Evolutionary conservation across 148 eudicot genomes (phyloP).

Genomic region (Silene uniflora): DNA sequence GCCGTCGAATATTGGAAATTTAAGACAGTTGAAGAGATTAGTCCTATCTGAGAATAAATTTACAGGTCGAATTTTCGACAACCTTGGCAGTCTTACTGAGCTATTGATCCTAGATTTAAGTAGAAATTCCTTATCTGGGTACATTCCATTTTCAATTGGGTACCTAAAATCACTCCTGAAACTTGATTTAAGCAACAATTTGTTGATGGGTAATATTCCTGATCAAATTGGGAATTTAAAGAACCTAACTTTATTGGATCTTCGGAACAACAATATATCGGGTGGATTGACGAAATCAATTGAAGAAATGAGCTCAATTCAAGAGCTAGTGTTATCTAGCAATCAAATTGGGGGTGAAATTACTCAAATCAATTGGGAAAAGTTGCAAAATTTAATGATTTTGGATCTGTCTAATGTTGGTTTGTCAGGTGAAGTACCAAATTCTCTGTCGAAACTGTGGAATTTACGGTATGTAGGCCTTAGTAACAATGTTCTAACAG

Average conservation of each 20-base stretch:
- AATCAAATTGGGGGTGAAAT: slow-evolving; percentile 75
- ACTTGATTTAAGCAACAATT: slow-evolving; percentile 80
- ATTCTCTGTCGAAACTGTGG: slow-evolving; percentile 43
- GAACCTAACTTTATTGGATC: slow-evolving; percentile 66
- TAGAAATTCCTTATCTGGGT: slow-evolving; percentile 65
- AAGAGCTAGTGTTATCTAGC: slow-evolving; percentile 65
- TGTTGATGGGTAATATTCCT: slow-evolving; percentile 56
- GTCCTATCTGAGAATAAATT: slow-evolving; percentile 55
- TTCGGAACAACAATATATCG: slow-evolving; percentile 58
- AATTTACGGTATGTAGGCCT: slow-evolving; percentile 71
- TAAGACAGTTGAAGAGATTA: slow-evolving; percentile 51
- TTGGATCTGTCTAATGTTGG: slow-evolving; percentile 61
- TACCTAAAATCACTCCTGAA: slow-evolving; percentile 58
- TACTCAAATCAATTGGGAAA: slow-evolving; percentile 47
- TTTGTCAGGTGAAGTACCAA: slow-evolving; percentile 64
- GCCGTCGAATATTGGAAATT: slow-evolving; percentile 51
- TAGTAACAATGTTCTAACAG: slow-evolving; percentile 60
- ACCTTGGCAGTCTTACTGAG: slow-evolving; percentile 46
- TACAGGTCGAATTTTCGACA: slow-evolving; percentile 46
- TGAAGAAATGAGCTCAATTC: slow-evolving; percentile 54
- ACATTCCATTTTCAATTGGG: slow-evolving; percentile 49
- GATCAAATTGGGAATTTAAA: slow-evolving; percentile 42
- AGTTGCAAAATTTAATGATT: slow-evolving; percentile 38
- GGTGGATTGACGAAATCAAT: slow-evolving; percentile 55
- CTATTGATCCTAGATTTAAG: slow-evolving; percentile 78